Evolutionary conservation across 257 asterid species (phyloP).

Genomic region (Gentiana straminea): DNA sequence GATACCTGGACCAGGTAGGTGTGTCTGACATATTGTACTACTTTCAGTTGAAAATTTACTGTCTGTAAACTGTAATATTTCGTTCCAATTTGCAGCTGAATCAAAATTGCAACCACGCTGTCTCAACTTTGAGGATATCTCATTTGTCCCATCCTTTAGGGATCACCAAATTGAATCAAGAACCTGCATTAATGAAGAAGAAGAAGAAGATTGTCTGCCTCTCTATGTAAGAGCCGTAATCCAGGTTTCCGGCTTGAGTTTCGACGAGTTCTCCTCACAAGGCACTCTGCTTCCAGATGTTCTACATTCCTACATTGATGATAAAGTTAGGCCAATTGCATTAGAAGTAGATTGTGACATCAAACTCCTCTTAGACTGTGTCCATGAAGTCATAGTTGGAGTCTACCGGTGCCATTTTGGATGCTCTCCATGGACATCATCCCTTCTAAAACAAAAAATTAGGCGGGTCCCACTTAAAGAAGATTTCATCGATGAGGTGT

Average conservation of each 20-base stretch:
- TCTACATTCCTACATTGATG: constrained; percentile 28
- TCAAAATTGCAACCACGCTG: constrained; percentile 32
- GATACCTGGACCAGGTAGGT: constrained; percentile 32
- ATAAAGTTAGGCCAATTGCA: constrained; percentile 21
- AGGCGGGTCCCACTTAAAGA: constrained; percentile 26
- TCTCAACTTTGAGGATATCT: constrained; percentile 46
- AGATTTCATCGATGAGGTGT: constrained; percentile 37
- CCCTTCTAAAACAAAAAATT: constrained; percentile 21
- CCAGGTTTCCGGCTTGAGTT: constrained; percentile 32
- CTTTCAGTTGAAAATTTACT: neutral
- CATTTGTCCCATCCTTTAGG: constrained; percentile 15
- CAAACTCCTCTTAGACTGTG: constrained; percentile 42
- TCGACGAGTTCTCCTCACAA: constrained; percentile 33
- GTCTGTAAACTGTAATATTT: constrained; percentile 3
- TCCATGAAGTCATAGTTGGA: constrained; percentile 32
- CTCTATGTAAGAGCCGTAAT: constrained; percentile 38
- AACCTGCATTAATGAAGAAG: constrained; percentile 21
- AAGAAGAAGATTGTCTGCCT: constrained; percentile 29
- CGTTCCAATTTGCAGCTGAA: constrained; percentile 26
- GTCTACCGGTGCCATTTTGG: constrained; percentile 4
- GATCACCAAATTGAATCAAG: constrained; percentile 14
- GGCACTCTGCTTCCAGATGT: constrained; percentile 22
- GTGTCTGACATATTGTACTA: neutral
- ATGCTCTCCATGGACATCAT: no score
- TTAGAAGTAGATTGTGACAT: constrained; percentile 25